Evolutionary conservation across 208 protist species (phyloP), one percentile per base, ranked within the genome.

Genomic region (Trypanosoma boissoni): DNA sequence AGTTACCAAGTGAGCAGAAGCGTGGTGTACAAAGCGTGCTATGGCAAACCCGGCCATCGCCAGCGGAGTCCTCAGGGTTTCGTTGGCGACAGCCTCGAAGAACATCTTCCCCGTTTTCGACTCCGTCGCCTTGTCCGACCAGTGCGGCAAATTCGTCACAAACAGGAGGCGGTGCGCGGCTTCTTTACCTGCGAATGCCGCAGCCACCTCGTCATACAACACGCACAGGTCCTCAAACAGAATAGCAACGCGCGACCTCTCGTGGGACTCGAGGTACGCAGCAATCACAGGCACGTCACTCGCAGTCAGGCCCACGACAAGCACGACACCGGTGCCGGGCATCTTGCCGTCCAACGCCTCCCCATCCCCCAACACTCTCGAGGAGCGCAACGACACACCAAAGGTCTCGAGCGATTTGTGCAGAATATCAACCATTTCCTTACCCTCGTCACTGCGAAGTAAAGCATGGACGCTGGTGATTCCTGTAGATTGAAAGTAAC

Each of bases 131-230:
- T 50, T 44, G 43, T 83, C 74, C 10, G 34, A 59, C 80, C 76
- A 83, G 26, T 76, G 62, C 14, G 76, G 80, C 54, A 88, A 37
- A 42, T 67, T 88, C 24, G 54, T 80, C 26, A 80, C 23, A 21
- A 76, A 71, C 36, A 76, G 28, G 32, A 80, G 24, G 1, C 76
- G 76, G 29, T 37, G 46, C 4, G 63, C 56, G n/a, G 36, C 39
- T 18, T n/a, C 7, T 6, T 20, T 3, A 2, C 9, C 39, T 2
- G 21, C 12, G 32, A 83, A 80, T 42, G 60, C 64, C 10, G 1
- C 14, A 5, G 70, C 51, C 12, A 88, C 48, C 1, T 66, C 18
- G 24, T 24, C 18, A 57, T 85, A 76, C 54, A 74, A 55, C 21
- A 72, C 16, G 24, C 52, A 20, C 20, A 82, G 43, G 28, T 85